Conservation (phyloP, 1,284 basidiomycete species). For the Leccinum huronense region DNA sequence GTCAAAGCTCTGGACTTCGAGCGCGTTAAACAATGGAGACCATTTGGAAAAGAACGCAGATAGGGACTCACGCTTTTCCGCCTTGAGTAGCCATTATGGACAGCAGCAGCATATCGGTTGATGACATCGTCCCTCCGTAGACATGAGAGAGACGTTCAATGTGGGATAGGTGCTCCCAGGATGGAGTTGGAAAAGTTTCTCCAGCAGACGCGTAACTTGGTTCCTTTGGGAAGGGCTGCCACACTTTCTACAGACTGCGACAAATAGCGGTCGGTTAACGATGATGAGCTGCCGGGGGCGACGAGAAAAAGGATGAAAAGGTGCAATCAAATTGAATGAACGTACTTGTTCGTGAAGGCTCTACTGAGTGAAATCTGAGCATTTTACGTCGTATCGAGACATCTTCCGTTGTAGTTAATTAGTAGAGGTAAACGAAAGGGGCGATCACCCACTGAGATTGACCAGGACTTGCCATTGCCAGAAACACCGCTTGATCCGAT, state of each 20-base stretch:
- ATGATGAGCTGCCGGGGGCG: constrained; percentile 13
- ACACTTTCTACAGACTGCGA: constrained; percentile 38
- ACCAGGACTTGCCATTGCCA: constrained; percentile 24
- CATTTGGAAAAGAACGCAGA: constrained; percentile 61
- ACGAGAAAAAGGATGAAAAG: not conserved
- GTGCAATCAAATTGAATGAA: constrained; percentile 3
- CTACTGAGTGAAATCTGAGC: constrained; percentile 63
- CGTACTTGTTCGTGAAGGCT: constrained; percentile 50
- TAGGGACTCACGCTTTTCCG: constrained; percentile 62
- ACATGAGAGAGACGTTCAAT: constrained; percentile 71
- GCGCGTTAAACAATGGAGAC: constrained; percentile 51
- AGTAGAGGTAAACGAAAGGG: constrained; percentile 1
- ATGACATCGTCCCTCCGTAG: constrained; percentile 71
- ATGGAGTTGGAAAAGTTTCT: constrained; percentile 69
- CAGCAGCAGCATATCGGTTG: constrained; percentile 66
- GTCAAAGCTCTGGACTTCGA: constrained; percentile 74
- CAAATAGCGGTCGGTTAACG: constrained; percentile 59
- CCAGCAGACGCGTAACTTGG: constrained; percentile 54
- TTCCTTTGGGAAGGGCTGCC: constrained; percentile 37
- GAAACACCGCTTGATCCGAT: no score
- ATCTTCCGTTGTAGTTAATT: constrained; percentile 24
- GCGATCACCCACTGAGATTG: constrained; percentile 39
- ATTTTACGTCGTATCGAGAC: constrained; percentile 33
- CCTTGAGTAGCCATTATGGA: constrained; percentile 79
- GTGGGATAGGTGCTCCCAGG: constrained; percentile 79